Evolutionary conservation across 495 filamentous ascomycete genomes (phyloP).

Genomic region (Aspergillus bertholletiae): DNA sequence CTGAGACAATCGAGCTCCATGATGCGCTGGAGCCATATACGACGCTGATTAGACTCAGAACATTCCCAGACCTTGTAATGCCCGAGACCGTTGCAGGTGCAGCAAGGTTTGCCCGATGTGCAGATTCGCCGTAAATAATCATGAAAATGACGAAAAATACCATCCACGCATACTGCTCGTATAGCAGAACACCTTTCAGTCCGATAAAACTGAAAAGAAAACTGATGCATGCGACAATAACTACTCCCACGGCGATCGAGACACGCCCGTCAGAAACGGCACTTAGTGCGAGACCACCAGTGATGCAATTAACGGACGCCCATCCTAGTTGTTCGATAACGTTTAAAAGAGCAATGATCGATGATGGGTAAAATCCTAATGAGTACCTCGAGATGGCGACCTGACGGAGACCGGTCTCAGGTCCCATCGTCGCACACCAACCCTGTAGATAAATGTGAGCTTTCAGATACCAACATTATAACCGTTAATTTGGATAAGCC

Average conservation of each 20-base stretch:
- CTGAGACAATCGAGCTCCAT: constrained; percentile 57
- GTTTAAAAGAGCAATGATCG: constrained; percentile 28
- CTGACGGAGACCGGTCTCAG: constrained; percentile 77
- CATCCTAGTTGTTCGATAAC: constrained; percentile 32
- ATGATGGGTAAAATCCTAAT: constrained; percentile 31
- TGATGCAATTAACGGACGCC: constrained; percentile 37
- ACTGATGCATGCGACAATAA: constrained; percentile 48
- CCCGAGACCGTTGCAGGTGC: constrained; percentile 34
- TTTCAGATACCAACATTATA: neutral
- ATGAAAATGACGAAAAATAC: constrained; percentile 55
- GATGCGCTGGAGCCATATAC: constrained; percentile 57
- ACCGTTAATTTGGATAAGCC: neutral
- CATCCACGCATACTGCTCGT: constrained; percentile 61
- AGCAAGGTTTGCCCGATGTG: constrained; percentile 40
- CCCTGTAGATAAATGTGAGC: constrained; percentile 16
- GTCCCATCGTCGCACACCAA: constrained; percentile 56
- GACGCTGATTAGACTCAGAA: constrained; percentile 51
- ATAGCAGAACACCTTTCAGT: constrained; percentile 52
- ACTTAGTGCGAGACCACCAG: constrained; percentile 33
- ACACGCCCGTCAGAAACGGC: constrained; percentile 33
- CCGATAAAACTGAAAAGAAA: constrained; percentile 59
- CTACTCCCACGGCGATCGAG: constrained; percentile 37
- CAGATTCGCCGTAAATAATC: constrained; percentile 53
- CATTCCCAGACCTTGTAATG: constrained; percentile 38
- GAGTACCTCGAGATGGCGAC: constrained; percentile 61